Evolutionary conservation across 208 protist species (phyloP), one percentile per base, ranked within the genome.

Genomic region (Crithidia expoeki): DNA sequence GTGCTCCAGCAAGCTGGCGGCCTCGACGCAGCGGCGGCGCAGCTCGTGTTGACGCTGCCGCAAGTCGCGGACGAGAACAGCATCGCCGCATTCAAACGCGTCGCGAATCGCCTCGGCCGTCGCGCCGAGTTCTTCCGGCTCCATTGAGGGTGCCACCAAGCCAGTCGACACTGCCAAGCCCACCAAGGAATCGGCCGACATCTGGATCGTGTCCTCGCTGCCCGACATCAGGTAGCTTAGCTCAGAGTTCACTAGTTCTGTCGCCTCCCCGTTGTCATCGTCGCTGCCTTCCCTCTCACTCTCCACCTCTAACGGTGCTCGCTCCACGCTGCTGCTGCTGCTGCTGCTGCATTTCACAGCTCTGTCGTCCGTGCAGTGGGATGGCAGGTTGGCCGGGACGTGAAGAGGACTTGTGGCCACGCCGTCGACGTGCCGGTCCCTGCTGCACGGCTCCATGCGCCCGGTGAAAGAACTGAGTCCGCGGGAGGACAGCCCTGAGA

Each of bases 81-180:
- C 49, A 23, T 53, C 25, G 10, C 36, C 55, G 53, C 25, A n/a
- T 27, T 69, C 63, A 3, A 52, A 16, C 0, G 62, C 56, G 4
- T 61, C 56, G 17, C 32, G 49, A 21, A 70, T 56, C 14, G 44
- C 27, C 51, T 69, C 46, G 19, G 50, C 14, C n/a, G 61, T 58
- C 16, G 40, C 63, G 42, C 21, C 21, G 61, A 70, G 61, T 32
- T 60, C 52, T 47, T 33, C 53, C 27, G 70, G 52, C 63, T 65
- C 65, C 63, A 76, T 67, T 25, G 46, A n/a, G 21, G 40, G 27
- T 11, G 72, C 11, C 6, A 83, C 53, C 33, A 83, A 50, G 2
- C 78, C 78, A 4, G 68, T 69, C 3, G 65, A 62, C 12, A 53
- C 60, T 21, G 72, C 78, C n/a, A 83, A 72, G 14, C 67, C 52